Base-by-base conservation (phyloP, 768 basidiomycete genomes). In the Amanita fuliginea region DNA sequence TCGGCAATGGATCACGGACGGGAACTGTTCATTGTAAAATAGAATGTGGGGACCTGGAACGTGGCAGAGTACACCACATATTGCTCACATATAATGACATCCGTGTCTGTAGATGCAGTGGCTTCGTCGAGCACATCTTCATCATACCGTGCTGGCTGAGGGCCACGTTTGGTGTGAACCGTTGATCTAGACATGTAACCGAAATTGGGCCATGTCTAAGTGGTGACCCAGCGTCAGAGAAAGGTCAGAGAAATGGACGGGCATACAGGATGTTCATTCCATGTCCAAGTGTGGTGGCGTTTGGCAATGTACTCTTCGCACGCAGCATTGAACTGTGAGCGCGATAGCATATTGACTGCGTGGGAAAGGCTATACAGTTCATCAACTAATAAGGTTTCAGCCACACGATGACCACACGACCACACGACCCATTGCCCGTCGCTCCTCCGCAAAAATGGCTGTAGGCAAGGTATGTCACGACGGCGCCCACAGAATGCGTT, bases 11-110 rank as follows among this genome's bases (percentile, higher is more conserved):
- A 41, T 49, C 49, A 83, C 89, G 62, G 59, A 92, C 91, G 76
- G 40, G 73, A 62, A 56, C 78, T 72, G 54, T 83, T 74, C 11
- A 85, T 64, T 3, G 77, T 75, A 64, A 94, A 91, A 66, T 91
- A 93, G 58, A 95, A 84, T 1, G 80, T 75, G 6, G 92, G 92
- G 1, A 89, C 87, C 57, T 75, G 78, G 60, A 84, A 95, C 0
- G 86, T 83, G 8, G 82, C 67, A 22, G 89, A 92, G 60, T 78
- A 84, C 28, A 81, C 83, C 47, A 94, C 67, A 52, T 78, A 83
- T 63, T 92, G 83, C 42, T 67, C 65, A 53, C 71, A 79, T 32
- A 62, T 69, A 35, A 86, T 55, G 36, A 63, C 56, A 46, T 69
- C 65, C 7, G 52, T 53, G 3, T 53, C 51, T 24, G 54, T 46